Evolutionary conservation across 345 rosid species (phyloP).

Genomic region (Eucalyptus rudis): DNA sequence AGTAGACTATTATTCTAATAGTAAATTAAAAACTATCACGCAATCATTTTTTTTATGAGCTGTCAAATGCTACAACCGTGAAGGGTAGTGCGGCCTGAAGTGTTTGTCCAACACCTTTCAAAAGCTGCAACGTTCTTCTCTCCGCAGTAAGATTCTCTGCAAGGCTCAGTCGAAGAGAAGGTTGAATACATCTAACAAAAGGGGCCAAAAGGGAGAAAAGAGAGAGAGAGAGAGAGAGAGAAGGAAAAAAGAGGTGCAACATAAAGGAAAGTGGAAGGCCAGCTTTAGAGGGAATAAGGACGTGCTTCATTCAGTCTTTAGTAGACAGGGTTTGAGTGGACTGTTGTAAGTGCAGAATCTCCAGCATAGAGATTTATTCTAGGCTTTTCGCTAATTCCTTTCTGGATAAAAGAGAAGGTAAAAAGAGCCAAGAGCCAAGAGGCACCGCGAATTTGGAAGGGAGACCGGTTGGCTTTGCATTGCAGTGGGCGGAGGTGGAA

Average conservation of each 20-base stretch:
- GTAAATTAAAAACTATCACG: too few relatives aligned
- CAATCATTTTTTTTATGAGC: background rate
- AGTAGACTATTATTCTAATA: too few relatives aligned
- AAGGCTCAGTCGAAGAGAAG: background rate
- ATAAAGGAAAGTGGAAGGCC: constrained; percentile 4
- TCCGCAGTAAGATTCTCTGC: background rate
- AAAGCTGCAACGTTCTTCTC: background rate
- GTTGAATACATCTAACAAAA: background rate
- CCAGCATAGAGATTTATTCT: background rate
- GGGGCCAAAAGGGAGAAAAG: background rate
- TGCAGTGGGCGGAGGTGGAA: background rate
- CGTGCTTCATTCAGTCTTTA: background rate
- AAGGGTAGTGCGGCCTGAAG: background rate
- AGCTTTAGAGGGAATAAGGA: constrained; percentile 49
- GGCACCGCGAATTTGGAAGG: background rate
- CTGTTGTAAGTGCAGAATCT: background rate
- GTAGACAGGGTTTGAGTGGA: background rate
- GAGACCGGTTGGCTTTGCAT: background rate
- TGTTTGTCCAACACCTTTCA: background rate
- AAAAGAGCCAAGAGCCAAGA: background rate
- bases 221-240: too few relatives aligned
- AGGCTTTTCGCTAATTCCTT: background rate
- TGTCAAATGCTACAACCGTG: background rate
- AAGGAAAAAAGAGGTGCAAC: background rate
- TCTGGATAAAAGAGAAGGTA: background rate